Evolutionary conservation across 1,284 basidiomycete genomes (phyloP).

Genomic region (Ustanciosporium gigantosporum): DNA sequence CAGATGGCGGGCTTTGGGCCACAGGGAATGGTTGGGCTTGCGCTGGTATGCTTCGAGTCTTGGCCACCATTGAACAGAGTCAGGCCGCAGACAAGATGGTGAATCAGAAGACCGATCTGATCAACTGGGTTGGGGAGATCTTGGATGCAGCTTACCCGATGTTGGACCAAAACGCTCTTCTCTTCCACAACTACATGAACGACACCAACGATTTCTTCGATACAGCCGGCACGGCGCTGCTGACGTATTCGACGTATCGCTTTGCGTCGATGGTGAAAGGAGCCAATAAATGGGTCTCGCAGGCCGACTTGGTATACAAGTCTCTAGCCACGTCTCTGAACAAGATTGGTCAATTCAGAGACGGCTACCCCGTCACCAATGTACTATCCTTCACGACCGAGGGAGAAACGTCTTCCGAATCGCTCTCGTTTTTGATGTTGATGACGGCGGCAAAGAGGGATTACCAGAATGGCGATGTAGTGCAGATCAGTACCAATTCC

Average conservation of each 20-base stretch:
- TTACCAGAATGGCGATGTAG: constrained; percentile 30
- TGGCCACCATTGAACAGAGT: constrained; percentile 73
- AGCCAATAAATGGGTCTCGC: constrained; percentile 16
- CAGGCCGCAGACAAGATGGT: constrained; percentile 65
- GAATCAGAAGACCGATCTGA: constrained; percentile 69
- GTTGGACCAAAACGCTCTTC: constrained; percentile 61
- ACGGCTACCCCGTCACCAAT: constrained; percentile 44
- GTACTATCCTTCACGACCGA: constrained; percentile 42
- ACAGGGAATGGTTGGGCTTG: constrained; percentile 85
- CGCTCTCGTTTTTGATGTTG: constrained; percentile 50
- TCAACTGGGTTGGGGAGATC: constrained; percentile 73
- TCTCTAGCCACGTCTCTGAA: constrained; percentile 36
- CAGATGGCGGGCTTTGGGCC: constrained; percentile 65
- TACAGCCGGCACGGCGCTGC: constrained; percentile 47
- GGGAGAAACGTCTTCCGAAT: constrained; percentile 46
- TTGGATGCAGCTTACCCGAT: constrained; percentile 71
- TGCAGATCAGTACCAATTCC: constrained; percentile 10
- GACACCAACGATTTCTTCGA: constrained; percentile 43
- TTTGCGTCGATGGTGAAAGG: constrained; percentile 44
- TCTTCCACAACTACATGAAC: constrained; percentile 56
- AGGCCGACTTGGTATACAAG: constrained; percentile 46
- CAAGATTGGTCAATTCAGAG: constrained; percentile 31
- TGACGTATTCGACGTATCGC: constrained; percentile 52
- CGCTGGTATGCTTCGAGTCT: constrained; percentile 80
- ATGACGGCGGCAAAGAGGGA: constrained; percentile 53